Evolutionary conservation across 768 basidiomycete genomes (phyloP), one percentile per base, ranked within the genome.

Genomic region (Mycena amicta): DNA sequence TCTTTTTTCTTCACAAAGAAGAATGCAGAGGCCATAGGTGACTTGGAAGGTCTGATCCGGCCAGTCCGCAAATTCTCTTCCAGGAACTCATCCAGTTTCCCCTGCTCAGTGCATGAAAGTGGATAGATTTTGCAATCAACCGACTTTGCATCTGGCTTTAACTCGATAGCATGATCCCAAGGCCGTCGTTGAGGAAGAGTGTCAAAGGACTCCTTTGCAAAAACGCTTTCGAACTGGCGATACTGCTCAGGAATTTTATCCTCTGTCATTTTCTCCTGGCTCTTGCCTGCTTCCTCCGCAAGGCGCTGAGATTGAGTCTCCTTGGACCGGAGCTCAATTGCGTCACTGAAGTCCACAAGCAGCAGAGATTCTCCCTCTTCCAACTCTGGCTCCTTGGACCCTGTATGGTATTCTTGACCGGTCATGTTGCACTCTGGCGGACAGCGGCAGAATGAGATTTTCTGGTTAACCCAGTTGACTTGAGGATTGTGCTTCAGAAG

Each of bases 131-230:
- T 70, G 22, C 71, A 71, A 27, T 71, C 65, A 0, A 70, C 66
- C 0, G 74, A 71, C 15, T 64, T 55, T 8, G 62, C 60, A 15
- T 62, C 71, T 2, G 71, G 71, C 26, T 69, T 62, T 0, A 78
- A 52, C 4, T 77, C 64, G 47, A 79, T 79, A 6, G 66, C 64
- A 30, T 72, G 67, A 37, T 80, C 75, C 66, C 73, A 79, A 0
- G 67, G 67, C 1, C 67, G 61, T 56, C 57, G 43, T 15, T 63
- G 66, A 3, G 75, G 73, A 1, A 79, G 40, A 58, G 62, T 51
- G 31, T 69, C 58, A 49, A 67, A 69, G 2, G 43, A 47, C 23
- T 62, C 52, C 37, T 63, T 63, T 1, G 52, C 33, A 22, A 68
- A 66, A 0, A 67, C 56, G 20, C 47, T 46, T 28, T 49, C 59